A percentile compares a stretch with the other conserved stretches of the same genome.
Evolutionary conservation across 2,329 filamentous ascomycete species (phyloP).

Genomic region (Arthrobotrys iridis): DNA sequence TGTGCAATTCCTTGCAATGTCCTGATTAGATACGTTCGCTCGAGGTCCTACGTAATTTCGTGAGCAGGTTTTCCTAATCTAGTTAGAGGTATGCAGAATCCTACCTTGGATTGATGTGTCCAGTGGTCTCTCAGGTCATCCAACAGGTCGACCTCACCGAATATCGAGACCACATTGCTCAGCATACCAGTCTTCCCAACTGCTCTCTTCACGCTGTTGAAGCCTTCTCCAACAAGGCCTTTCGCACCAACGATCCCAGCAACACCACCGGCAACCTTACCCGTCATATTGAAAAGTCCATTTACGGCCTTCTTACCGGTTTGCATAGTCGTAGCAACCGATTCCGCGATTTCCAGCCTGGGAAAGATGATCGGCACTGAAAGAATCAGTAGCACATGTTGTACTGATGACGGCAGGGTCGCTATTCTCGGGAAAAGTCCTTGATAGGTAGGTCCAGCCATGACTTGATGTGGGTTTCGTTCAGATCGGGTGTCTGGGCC

Average conservation of each 20-base stretch:
- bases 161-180: constrained; percentile 94
- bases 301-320: constrained; percentile 97
- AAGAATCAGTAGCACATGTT: constrained; percentile 97
- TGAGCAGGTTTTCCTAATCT: neutral
- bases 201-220: constrained; percentile 93
- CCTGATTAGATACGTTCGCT: constrained; percentile 93
- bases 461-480: constrained; percentile 86
- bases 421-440: constrained; percentile 96
- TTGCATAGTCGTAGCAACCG: constrained; percentile 86
- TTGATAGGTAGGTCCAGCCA: constrained; percentile 96
- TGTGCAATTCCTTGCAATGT: constrained; percentile 95
- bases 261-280: constrained; percentile 92
- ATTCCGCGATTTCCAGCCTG: constrained; percentile 88
- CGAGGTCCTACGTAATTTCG: constrained; percentile 73
- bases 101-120: constrained; percentile 93
- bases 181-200: constrained; percentile 95
- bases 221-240: constrained; percentile 89
- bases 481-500: constrained; percentile 93
- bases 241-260: constrained; percentile 96
- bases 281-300: constrained; percentile 93
- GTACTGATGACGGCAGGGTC: constrained; percentile 86
- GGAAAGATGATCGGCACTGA: constrained; percentile 92
- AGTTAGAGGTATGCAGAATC: constrained; percentile 29
- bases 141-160: constrained; percentile 92
- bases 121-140: constrained; percentile 96